Conservation (phyloP, 2,329 filamentous ascomycete genomes). For the Colletotrichum nymphaeae region DNA sequence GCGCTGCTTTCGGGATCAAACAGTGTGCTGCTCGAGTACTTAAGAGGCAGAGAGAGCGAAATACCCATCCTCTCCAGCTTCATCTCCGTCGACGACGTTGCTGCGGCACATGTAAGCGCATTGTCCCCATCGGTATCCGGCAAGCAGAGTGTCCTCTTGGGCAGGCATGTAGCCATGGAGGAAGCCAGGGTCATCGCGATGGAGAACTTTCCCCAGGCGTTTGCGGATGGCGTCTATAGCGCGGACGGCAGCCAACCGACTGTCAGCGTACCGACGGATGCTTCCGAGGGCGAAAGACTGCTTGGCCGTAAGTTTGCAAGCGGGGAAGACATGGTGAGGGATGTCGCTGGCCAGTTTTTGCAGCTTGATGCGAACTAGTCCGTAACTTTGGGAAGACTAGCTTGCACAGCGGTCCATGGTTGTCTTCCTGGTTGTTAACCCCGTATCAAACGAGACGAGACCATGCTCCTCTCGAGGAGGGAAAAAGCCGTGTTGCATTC, state of each 20-base stretch:
- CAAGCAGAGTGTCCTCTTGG: conserved; percentile 35
- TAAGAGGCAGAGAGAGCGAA: conserved; percentile 43
- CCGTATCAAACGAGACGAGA: background rate
- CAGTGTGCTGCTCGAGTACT: conserved; percentile 42
- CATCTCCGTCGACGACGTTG: conserved; percentile 51
- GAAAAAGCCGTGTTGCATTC: background rate
- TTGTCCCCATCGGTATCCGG: conserved; percentile 45
- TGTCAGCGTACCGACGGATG: conserved; percentile 35
- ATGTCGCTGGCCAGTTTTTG: conserved; percentile 47
- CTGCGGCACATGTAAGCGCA: conserved; percentile 48
- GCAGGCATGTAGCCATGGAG: conserved; percentile 1
- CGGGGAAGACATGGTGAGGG: conserved; percentile 47
- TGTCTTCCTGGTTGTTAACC: background rate
- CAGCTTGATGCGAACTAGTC: conserved; percentile 36
- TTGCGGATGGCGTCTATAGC: background rate
- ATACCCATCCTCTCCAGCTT: conserved; percentile 40
- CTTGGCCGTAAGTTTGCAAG: conserved; percentile 46
- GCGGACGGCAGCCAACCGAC: conserved; percentile 1
- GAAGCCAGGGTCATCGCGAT: conserved; percentile 4
- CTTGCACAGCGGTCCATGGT: background rate
- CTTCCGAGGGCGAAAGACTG: conserved; percentile 43
- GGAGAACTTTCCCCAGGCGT: conserved; percentile 11
- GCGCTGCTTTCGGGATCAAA: conserved; percentile 46
- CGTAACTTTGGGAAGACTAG: background rate
- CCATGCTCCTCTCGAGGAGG: background rate